Base-by-base conservation (phyloP, 805 yeast genomes). In the Lipomyces mesembrius region DNA sequence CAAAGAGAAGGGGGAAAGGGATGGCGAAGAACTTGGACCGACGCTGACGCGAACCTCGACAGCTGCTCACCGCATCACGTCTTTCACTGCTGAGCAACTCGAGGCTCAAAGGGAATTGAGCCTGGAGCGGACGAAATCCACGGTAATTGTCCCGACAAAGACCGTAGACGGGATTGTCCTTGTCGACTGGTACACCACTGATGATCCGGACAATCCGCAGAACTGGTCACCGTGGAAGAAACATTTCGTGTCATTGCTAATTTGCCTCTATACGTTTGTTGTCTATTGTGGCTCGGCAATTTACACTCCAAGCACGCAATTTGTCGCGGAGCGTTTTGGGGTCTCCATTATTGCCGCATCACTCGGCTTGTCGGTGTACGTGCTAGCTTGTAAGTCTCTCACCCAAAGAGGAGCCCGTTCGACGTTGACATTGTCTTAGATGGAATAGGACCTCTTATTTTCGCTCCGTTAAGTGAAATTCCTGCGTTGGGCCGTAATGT, bases 221-320 rank as follows among this genome's bases (percentile, higher is more conserved):
- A 85, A 85, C 72, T 87, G 90, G 90, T 79, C 86, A 0, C 34
- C 74, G 0, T 59, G 66, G 52, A 78, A 80, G 61, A 85, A 83
- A 72, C 49, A 75, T 2, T 57, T 83, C 37, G 78, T 83, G 52
- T 74, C 82, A 2, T 11, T 75, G 1, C 79, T 81, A 67, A 78
- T 84, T 12, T 78, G 83, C 69, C 68, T 84, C 17, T 75, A 84
- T 57, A 82, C 88, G 5, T 76, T 82, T 8, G 77, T 85, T 4
- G 84, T 84, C 0, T 86, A 87, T 65, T 83, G 85, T 80, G 87
- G 85, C n/a, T 81, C 88, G 0, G 84, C 88, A 4, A 78, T 85
- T 37, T 81, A 83, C 67, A 81, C 88, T 0, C 88, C 89, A 0
- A 84, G 85, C 32, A 76, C 81, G 37, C 77, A 74, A 20, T 75